Evolutionary conservation across 805 yeast species (phyloP).

Genomic region (Myxozyma udenii): DNA sequence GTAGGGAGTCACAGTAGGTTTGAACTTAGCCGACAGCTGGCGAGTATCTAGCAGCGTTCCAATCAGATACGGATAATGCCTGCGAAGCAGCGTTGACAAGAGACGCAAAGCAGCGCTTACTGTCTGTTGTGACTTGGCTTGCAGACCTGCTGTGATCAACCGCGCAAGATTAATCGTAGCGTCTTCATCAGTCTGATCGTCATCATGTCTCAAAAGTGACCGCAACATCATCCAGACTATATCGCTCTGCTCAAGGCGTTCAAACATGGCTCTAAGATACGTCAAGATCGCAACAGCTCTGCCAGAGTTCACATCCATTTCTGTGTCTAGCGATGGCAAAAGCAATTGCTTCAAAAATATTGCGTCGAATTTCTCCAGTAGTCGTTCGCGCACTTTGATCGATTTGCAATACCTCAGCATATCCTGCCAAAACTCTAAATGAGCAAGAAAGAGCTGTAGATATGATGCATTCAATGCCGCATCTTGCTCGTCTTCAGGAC

Average conservation of each 20-base stretch:
- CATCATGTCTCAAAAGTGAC: not conserved
- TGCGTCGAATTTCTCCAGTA: constrained; percentile 32
- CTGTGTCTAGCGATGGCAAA: constrained; percentile 33
- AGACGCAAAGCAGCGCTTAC: constrained; percentile 31
- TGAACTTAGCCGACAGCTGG: constrained; percentile 12
- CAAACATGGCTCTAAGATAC: constrained; percentile 32
- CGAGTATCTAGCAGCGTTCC: constrained; percentile 18
- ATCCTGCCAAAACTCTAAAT: constrained; percentile 37
- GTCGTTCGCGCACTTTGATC: constrained; percentile 10
- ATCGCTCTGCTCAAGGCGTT: constrained; percentile 15
- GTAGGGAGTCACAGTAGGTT: constrained; percentile 19
- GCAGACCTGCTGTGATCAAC: constrained; percentile 26
- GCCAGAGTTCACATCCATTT: constrained; percentile 25
- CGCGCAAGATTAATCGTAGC: constrained; percentile 19
- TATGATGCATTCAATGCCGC: constrained; percentile 12
- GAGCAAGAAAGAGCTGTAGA: constrained; percentile 29
- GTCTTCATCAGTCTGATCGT: not conserved
- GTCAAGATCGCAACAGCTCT: constrained; percentile 32
- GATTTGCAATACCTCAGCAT: constrained; percentile 30
- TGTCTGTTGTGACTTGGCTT: constrained; percentile 24
- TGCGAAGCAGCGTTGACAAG: constrained; percentile 30
- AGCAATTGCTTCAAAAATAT: constrained; percentile 35
- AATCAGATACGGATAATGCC: constrained; percentile 33
- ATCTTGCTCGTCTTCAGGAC: constrained; percentile 15
- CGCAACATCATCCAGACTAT: constrained; percentile 9